Base-by-base conservation (phyloP, 2,329 filamentous ascomycete species). In the Neophaeococcomyces mojaviensis region DNA sequence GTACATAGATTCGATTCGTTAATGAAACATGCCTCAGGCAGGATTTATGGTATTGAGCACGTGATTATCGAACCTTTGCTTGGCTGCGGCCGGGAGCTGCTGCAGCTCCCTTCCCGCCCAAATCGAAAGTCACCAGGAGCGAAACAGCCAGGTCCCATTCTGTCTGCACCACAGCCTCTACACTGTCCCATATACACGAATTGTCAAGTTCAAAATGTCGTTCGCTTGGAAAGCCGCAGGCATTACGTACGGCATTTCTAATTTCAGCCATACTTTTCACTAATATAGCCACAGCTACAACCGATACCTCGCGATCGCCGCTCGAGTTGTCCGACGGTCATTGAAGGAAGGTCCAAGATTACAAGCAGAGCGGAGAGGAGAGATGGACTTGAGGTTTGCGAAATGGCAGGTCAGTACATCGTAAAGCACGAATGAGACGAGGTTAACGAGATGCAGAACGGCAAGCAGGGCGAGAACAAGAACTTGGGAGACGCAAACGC, bases 221-320 rank as follows among this genome's bases (percentile, higher is more conserved):
- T 90, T 89, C 77, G 87, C 89, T 68, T 98, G 90, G 92, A 97
- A 96, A 86, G 81, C 89, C 67, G 87, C 92, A 69, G 92, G 92
- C 73, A 78, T 97, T 68, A 94, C 83, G 89, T 95, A 85, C 70
- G 87, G 39, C 51, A 47, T 52, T 55, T 50, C 57, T 61, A 62
- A 49, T 55, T 44, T 55, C 49, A 20, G 24, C n/a, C 7, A 36
- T 38, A 45, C 39, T 47, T 44, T 44, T 47, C 32, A 51, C 40
- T 61, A 55, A 59, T 50, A 39, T 59, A 22, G 12, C 12, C 47
- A 66, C 69, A 98, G 92, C 76, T 98, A 98, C 87, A 98, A 98
- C 84, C 92, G 89, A 76, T 97, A 96, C 83, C 83, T 98, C 68
- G 82, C 89, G 66, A 81, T 98, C 73, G 88, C 92, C 64, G 82